Percentiles rank a stretch among this genome's conserved stretches.
Conservation (phyloP, 169 alveolate species). For the Plasmodium knowlesi region DNA sequence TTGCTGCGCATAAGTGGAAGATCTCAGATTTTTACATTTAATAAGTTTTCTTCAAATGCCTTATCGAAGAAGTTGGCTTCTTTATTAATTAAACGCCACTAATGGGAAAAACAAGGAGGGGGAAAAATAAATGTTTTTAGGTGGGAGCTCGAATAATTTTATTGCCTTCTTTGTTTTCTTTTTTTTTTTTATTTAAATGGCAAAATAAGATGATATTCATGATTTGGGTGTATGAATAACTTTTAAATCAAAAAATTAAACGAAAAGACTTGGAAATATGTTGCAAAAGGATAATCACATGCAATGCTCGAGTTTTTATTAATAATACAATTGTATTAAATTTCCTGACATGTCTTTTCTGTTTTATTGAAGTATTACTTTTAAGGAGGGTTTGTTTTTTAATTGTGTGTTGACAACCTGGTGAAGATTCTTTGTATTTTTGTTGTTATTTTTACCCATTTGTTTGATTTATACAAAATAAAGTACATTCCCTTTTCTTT, state of each 20-base stretch:
- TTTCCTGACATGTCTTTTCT: constrained; percentile 22
- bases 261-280: background rate
- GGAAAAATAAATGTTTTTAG: background rate
- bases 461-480: constrained; percentile 3
- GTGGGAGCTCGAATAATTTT: background rate
- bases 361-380: constrained; percentile 17
- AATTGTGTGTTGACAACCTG: constrained; percentile 54
- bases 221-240: background rate
- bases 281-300: background rate
- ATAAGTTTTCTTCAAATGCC: constrained; percentile 72
- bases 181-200: background rate
- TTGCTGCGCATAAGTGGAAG: background rate
- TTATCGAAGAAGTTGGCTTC: constrained; percentile 64
- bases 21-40: background rate
- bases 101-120: constrained; percentile 9
- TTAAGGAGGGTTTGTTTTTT: constrained; percentile 52
- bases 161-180: background rate
- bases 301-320: background rate
- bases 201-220: background rate
- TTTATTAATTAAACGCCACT: constrained; percentile 73
- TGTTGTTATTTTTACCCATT: constrained; percentile 64
- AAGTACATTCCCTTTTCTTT: background rate
- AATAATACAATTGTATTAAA: background rate
- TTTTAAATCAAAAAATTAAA: constrained; percentile 4
- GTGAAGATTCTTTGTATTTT: constrained; percentile 19